phyloP scores from a whole-genome alignment of 495 filamentous ascomycete species.

The Friedmanniomyces simplex region DNA sequence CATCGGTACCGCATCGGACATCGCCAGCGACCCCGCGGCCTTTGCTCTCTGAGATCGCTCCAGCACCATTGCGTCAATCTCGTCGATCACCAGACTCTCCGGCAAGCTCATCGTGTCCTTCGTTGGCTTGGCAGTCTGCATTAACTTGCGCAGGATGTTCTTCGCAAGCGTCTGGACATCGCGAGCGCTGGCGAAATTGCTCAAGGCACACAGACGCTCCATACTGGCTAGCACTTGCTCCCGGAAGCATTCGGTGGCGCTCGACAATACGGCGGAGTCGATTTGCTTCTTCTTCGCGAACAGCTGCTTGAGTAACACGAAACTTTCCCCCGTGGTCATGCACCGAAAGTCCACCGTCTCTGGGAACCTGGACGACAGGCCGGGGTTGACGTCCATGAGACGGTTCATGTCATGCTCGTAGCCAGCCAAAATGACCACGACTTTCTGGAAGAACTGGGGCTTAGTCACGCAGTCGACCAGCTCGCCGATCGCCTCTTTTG shows the following conservation, averaged over 20 bases:
- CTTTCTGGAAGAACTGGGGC: slow-evolving; percentile 47
- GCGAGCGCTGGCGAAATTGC: slow-evolving; percentile 59
- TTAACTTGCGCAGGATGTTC: slow-evolving; percentile 37
- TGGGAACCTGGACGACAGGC: slow-evolving; percentile 51
- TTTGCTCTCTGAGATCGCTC: slow-evolving; percentile 16
- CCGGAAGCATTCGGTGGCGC: slow-evolving; percentile 21
- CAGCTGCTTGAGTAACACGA: slow-evolving; percentile 26
- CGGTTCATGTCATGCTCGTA: slow-evolving; percentile 62
- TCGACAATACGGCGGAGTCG: slow-evolving; percentile 19
- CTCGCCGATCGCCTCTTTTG: slow-evolving; percentile 64
- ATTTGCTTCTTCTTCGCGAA: slow-evolving; percentile 14
- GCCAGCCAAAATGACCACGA: slow-evolving; percentile 67
- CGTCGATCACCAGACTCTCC: slow-evolving; percentile 2
- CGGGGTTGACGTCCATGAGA: slow-evolving; percentile 52
- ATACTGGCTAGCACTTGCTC: slow-evolving; percentile 30
- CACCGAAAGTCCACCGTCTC: slow-evolving; percentile 42
- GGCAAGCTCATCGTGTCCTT: slow-evolving; percentile 6
- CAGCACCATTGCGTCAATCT: slow-evolving; percentile 22
- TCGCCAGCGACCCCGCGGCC: background rate
- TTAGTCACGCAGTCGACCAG: slow-evolving; percentile 61
- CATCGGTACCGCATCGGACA: background rate
- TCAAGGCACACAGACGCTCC: slow-evolving; percentile 32
- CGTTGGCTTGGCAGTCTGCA: slow-evolving; percentile 25
- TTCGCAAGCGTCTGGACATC: slow-evolving; percentile 52
- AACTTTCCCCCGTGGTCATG: slow-evolving; percentile 35